Conservation (phyloP, 2,329 filamentous ascomycete genomes). For the Aspergillus sp. region DNA sequence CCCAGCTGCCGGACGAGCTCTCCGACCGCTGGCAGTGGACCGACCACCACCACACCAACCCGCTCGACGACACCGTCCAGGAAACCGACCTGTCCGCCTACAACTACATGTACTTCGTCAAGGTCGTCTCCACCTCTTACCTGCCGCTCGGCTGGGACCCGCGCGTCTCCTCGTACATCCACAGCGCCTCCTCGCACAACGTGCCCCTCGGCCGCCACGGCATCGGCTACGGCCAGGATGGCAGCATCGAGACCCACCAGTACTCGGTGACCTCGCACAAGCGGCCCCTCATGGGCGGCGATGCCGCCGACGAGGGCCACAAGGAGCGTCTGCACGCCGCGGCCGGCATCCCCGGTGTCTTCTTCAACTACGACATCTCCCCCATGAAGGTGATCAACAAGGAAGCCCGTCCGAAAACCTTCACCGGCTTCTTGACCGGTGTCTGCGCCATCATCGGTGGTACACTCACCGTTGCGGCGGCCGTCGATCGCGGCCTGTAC, state of each 20-base stretch:
- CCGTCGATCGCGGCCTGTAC: slow-evolving; percentile 85
- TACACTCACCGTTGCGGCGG: slow-evolving; percentile 91
- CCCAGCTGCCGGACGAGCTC: slow-evolving; percentile 76
- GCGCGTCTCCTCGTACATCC: slow-evolving; percentile 42
- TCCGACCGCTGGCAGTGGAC: slow-evolving; percentile 68
- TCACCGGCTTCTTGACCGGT: slow-evolving; percentile 88
- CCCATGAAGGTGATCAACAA: slow-evolving; percentile 99
- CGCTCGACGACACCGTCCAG: slow-evolving; percentile 78
- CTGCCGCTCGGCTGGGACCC: slow-evolving; percentile 86
- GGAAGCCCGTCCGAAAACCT: slow-evolving; percentile 83
- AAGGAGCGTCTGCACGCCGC: slow-evolving; percentile 85
- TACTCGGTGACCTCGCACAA: slow-evolving; percentile 98
- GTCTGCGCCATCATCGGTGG: slow-evolving; percentile 93
- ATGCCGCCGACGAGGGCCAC: slow-evolving; percentile 83
- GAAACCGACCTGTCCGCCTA: slow-evolving; percentile 75
- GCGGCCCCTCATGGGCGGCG: slow-evolving; percentile 78
- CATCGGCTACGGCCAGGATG: slow-evolving; percentile 62
- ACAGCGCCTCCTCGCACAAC: slow-evolving; percentile 45
- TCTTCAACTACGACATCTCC: slow-evolving; percentile 99
- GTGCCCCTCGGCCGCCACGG: slow-evolving; percentile 69
- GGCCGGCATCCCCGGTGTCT: slow-evolving; percentile 93
- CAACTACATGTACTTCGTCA: slow-evolving; percentile 99
- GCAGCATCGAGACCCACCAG: slow-evolving; percentile 94
- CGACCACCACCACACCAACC: slow-evolving; percentile 82
- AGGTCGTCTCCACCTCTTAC: slow-evolving; percentile 95